Conservation (phyloP, 352 stramenopile species). For the Hyaloperonospora arabidopsidis region DNA sequence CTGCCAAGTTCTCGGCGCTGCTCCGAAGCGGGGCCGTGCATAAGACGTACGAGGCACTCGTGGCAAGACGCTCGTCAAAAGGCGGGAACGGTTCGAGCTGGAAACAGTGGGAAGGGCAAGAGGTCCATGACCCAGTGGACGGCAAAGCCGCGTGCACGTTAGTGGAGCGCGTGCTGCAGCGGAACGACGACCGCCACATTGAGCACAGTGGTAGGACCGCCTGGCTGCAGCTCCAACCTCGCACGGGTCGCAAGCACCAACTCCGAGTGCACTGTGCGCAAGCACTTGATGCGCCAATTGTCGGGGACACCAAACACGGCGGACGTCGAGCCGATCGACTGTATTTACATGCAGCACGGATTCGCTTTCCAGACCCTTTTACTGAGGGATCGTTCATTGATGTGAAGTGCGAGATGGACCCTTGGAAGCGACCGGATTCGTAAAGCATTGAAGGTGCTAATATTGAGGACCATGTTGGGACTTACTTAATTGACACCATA, state of each 20-base stretch:
- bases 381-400: constrained; percentile 20
- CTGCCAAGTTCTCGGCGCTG: constrained; percentile 51
- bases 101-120: constrained; percentile 19
- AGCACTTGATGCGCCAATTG: constrained; percentile 36
- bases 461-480: too few species aligned
- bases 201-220: constrained; percentile 8
- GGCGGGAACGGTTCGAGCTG: constrained; percentile 4
- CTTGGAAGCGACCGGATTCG: background rate
- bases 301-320: constrained; percentile 45
- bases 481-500: too few species aligned
- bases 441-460: too few species aligned
- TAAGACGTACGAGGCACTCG: constrained; percentile 65
- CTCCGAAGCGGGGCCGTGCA: constrained; percentile 30
- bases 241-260: constrained; percentile 67
- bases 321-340: constrained; percentile 25
- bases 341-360: constrained; percentile 44
- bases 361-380: constrained; percentile 44
- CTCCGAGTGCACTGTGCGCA: constrained; percentile 53
- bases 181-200: background rate
- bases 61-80: constrained; percentile 5
- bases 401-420: constrained; percentile 13
- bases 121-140: constrained; percentile 34
- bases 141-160: constrained; percentile 41
- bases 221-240: constrained; percentile 50
- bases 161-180: constrained; percentile 21